These are phyloP conservation scores for Nitzschia putrida DNA, from an alignment of 108 stramenopile species.

Conservation along the genomic window DNA sequence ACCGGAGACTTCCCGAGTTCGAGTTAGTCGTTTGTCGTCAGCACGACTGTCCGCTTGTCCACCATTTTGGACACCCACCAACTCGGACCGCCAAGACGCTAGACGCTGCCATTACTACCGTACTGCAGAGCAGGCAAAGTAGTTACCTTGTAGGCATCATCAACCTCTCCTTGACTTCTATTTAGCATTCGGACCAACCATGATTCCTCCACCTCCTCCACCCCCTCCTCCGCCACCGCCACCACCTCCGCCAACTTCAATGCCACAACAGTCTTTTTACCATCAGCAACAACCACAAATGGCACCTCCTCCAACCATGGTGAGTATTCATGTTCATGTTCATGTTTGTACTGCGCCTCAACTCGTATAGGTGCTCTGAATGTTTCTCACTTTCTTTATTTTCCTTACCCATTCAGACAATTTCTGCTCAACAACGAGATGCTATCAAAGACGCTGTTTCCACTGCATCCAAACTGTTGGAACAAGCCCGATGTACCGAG, in stretches of 20 bases:
- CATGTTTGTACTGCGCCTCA: neutral
- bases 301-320: constrained; percentile 34
- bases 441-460: constrained; percentile 22
- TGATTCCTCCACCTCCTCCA: neutral
- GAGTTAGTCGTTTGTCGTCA: too few species aligned
- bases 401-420: constrained; percentile 9
- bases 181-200: neutral
- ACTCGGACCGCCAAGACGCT: too few species aligned
- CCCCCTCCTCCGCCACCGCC: constrained; percentile 20
- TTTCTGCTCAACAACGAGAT: constrained; percentile 29
- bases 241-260: constrained; percentile 41
- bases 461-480: constrained; percentile 41
- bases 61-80: neutral
- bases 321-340: neutral
- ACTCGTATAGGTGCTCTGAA: neutral
- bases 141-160: too few species aligned
- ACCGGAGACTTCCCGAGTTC: too few species aligned
- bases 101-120: too few species aligned
- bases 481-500: constrained; percentile 62
- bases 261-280: constrained; percentile 30
- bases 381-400: constrained; percentile 10
- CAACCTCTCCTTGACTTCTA: too few species aligned
- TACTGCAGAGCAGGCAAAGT: too few species aligned
- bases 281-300: constrained; percentile 30
- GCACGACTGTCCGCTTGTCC: too few species aligned